These are phyloP conservation scores for Arthroderma sp. DNA, from an alignment of 2,329 filamentous ascomycete genomes.

Conservation along the genomic window DNA sequence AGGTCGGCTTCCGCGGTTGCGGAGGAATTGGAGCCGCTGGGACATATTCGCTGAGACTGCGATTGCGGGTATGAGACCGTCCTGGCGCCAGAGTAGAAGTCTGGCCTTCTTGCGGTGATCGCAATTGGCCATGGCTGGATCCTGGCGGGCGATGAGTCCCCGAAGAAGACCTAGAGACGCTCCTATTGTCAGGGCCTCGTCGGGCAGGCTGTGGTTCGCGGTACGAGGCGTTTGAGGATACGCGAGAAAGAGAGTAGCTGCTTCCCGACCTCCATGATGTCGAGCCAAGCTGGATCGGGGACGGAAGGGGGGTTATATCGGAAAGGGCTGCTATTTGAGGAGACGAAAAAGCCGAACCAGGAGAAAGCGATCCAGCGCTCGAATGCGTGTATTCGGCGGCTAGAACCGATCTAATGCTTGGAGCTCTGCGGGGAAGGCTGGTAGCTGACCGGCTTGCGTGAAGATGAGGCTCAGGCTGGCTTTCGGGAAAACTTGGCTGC, in stretches of 20 bases:
- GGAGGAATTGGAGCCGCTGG: conserved; percentile 57
- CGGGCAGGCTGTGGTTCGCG: conserved; percentile 24
- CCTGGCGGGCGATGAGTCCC: conserved; percentile 17
- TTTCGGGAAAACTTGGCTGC: neutral
- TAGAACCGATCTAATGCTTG: conserved; percentile 31
- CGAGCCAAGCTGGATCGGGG: conserved; percentile 44
- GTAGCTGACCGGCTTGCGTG: conserved; percentile 30
- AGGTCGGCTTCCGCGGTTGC: conserved; percentile 56
- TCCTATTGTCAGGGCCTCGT: conserved; percentile 24
- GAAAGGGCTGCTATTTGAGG: conserved; percentile 63
- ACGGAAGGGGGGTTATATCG: conserved; percentile 67
- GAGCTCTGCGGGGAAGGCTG: conserved; percentile 31
- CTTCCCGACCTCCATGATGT: conserved; percentile 39
- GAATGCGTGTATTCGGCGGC: conserved; percentile 20
- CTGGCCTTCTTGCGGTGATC: conserved; percentile 20
- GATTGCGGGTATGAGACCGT: conserved; percentile 50
- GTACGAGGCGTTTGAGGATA: conserved; percentile 28
- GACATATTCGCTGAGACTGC: conserved; percentile 79
- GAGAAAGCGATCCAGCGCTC: conserved; percentile 36
- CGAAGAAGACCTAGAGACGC: conserved; percentile 20
- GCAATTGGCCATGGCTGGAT: conserved; percentile 22
- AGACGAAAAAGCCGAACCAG: conserved; percentile 57
- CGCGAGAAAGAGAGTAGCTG: conserved; percentile 36
- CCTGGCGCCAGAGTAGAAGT: conserved; percentile 7
- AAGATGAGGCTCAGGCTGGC: conserved; percentile 20